Conservation (phyloP, 2,329 filamentous ascomycete species). For the Fusarium torulosum region DNA sequence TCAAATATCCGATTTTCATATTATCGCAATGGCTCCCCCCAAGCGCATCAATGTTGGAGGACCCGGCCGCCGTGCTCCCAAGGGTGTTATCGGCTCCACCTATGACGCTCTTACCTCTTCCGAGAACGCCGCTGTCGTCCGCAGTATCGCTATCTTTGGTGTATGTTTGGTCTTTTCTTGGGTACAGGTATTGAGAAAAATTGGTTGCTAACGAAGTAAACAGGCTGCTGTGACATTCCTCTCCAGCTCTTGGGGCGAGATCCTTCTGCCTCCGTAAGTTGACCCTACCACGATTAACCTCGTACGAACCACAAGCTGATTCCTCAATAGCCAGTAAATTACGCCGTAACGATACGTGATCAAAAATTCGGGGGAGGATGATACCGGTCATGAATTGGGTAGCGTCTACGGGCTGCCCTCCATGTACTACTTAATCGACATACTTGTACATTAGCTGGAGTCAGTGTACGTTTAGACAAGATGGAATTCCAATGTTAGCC, state of each 20-base stretch:
- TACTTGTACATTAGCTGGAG: conserved; percentile 48
- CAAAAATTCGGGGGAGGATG: conserved; percentile 1
- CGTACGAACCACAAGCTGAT: conserved; percentile 23
- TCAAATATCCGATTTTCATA: background rate
- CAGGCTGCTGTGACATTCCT: conserved; percentile 76
- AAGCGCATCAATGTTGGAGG: conserved; percentile 68
- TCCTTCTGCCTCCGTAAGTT: conserved; percentile 73
- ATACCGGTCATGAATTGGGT: conserved; percentile 2
- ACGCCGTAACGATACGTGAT: conserved; percentile 20
- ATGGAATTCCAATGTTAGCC: conserved; percentile 27
- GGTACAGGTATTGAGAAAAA: background rate
- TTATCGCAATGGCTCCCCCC: conserved; percentile 71
- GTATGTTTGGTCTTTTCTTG: conserved; percentile 60
- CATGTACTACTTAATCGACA: conserved; percentile 40
- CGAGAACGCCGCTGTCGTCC: conserved; percentile 77
- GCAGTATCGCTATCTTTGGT: conserved; percentile 75
- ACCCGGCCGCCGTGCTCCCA: conserved; percentile 54
- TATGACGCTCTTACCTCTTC: conserved; percentile 74
- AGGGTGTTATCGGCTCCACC: conserved; percentile 67
- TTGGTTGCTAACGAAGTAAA: conserved; percentile 19
- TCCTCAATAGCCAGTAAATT: conserved; percentile 43
- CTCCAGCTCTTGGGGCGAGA: conserved; percentile 75
- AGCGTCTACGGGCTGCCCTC: background rate
- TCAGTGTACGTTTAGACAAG: conserved; percentile 48
- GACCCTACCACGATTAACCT: background rate